These are phyloP conservation scores for Canna indica DNA, from an alignment of 176 grass and related monocot species.

Conservation along the genomic window DNA sequence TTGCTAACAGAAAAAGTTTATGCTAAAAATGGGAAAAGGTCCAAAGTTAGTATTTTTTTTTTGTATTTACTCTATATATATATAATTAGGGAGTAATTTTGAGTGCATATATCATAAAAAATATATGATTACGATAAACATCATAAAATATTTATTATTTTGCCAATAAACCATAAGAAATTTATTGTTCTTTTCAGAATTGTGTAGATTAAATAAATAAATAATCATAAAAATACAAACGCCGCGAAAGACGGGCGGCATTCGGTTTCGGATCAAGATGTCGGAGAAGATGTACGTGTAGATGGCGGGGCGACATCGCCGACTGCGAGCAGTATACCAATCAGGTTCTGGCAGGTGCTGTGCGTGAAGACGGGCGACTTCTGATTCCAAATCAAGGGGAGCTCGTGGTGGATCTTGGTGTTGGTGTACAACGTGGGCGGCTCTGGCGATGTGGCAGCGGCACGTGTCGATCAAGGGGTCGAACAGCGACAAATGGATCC, in stretches of 20 bases:
- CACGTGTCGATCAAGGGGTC: slow-evolving; percentile 30
- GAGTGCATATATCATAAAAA: no score
- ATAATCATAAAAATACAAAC: not conserved
- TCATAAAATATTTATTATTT: no score
- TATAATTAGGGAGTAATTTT: no score
- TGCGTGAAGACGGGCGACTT: slow-evolving; percentile 27
- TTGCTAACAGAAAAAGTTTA: no score
- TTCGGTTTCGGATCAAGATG: slow-evolving; percentile 40
- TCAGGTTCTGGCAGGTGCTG: slow-evolving; percentile 27
- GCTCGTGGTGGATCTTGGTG: slow-evolving; percentile 27
- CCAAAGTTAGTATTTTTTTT: no score
- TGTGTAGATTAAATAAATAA: no score
- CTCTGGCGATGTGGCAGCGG: slow-evolving; percentile 16
- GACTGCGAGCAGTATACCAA: slow-evolving; percentile 29
- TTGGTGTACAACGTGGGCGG: slow-evolving; percentile 32
- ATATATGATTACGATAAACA: no score
- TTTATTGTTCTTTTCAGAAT: no score
- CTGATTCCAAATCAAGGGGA: slow-evolving; percentile 26
- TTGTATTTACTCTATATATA: no score
- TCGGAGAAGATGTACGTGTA: slow-evolving; percentile 29
- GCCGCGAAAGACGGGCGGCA: slow-evolving; percentile 23
- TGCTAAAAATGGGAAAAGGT: no score
- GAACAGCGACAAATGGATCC: slow-evolving; percentile 10
- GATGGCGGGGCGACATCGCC: slow-evolving; percentile 23
- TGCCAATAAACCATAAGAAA: no score